Evolutionary conservation across 2,329 filamentous ascomycete genomes (phyloP).

Genomic region (Pseudogymnoascus sp.): DNA sequence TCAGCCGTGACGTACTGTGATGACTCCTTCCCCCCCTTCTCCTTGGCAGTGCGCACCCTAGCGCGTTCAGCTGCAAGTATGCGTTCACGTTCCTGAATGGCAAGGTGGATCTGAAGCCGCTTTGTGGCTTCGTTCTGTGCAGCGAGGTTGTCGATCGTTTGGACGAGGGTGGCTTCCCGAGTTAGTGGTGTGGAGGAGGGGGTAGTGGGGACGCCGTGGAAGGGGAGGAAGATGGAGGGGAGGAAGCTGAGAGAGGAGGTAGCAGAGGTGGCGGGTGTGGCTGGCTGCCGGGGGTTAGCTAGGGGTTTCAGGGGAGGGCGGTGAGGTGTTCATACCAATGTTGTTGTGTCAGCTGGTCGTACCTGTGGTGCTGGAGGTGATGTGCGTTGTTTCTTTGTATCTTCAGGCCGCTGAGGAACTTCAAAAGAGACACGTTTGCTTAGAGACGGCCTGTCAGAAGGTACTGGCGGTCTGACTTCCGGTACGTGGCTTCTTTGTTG

Average conservation of each 20-base stretch:
- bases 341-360: not conserved
- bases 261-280: not conserved
- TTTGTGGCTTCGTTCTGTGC: conserved; percentile 21
- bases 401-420: conserved; percentile 11
- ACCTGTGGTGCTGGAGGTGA: not conserved
- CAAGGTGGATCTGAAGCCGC: conserved; percentile 18
- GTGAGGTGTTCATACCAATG: not conserved
- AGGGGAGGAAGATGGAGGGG: conserved; percentile 23
- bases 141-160: conserved; percentile 19
- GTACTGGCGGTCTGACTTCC: not conserved
- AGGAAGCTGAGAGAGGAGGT: conserved; percentile 3
- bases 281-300: not conserved
- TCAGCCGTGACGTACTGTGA: not conserved
- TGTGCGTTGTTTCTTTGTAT: not conserved
- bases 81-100: conserved; percentile 13
- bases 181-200: conserved; percentile 6
- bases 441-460: not conserved
- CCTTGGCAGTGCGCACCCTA: conserved; percentile 8
- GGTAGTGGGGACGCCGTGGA: conserved; percentile 15
- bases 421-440: conserved; percentile 15
- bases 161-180: conserved; percentile 15
- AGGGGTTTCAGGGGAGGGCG: not conserved
- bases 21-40: not conserved
- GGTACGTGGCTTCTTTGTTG: not conserved
- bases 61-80: conserved; percentile 16